Evolutionary conservation across 805 yeast species (phyloP), one percentile per base, ranked within the genome.

Genomic region (Pichia thaimueangensis): DNA sequence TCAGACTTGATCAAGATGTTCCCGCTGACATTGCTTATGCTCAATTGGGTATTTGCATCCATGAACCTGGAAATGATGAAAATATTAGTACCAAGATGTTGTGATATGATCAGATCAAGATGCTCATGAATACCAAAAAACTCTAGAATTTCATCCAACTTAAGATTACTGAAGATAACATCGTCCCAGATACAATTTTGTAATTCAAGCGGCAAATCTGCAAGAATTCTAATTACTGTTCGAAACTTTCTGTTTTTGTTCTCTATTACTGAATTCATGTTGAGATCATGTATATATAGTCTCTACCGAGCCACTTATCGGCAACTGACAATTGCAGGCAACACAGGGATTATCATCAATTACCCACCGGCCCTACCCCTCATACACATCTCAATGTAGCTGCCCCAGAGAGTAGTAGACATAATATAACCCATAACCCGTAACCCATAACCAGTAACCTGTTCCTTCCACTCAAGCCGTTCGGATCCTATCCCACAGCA

Each of bases 51-150:
- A 5, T 20, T 15, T 11, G 27, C 28, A 8, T 9, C 20, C 34
- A 42, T 25, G 23, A 16, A 42, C 12, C 45, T 32, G 17, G 45
- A 42, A 4, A 42, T 28, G 8, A 23, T 24, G 13, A 42, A 37
- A 5, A 27, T 20, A 17, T 42, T 42, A 7, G 24, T 16, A 7
- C 31, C 30, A 16, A 42, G 28, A 13, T 42, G 33, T n/a, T 23
- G 19, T 3, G 11, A 28, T 8, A 42, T 32, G 3, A 42, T 28
- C 29, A 20, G 16, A 29, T 37, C 42, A 12, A 42, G 10, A 4
- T 28, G 19, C 13, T 7, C 19, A 11, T 32, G 12, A n/a, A 21
- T 6, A 7, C 45, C 45, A 19, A 37, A 8, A 4, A 37, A 11
- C 7, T 24, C 20, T 10, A 42, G 5, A 7, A 37, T 25, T 23